These are phyloP conservation scores for Geotrichum europaeum DNA, from an alignment of 1,139 yeast species.

Conservation along the genomic window DNA sequence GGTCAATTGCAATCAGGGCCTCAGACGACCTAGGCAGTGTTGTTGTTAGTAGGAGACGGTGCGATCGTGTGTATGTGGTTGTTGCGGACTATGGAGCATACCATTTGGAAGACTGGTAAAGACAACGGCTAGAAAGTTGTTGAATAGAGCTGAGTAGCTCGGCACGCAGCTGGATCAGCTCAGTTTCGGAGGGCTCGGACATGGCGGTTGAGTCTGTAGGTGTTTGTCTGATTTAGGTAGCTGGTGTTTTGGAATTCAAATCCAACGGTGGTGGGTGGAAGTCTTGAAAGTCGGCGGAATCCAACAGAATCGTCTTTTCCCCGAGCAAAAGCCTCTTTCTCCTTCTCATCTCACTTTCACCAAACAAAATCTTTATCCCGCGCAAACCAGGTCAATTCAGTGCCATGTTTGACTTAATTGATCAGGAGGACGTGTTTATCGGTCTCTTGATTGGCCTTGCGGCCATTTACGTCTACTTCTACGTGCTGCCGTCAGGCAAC, in stretches of 20 bases:
- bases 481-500: constrained; percentile 31
- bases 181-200: constrained; percentile 9
- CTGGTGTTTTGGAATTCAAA: not conserved
- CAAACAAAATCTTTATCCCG: not conserved
- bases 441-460: constrained; percentile 23
- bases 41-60: not conserved
- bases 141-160: constrained; percentile 39
- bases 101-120: constrained; percentile 76
- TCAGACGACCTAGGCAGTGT: constrained; percentile 48
- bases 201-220: not conserved
- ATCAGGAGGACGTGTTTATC: constrained; percentile 22
- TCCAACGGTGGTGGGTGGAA: not conserved
- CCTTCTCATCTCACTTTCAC: not conserved
- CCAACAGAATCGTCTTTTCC: not conserved
- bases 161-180: constrained; percentile 27
- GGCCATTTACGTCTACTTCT: constrained; percentile 21
- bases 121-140: constrained; percentile 44
- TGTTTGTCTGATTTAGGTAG: not conserved
- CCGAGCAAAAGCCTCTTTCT: not conserved
- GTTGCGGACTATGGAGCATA: constrained; percentile 26
- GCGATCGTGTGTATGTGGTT: not conserved
- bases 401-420: constrained; percentile 1
- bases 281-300: not conserved
- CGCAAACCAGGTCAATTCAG: not conserved
- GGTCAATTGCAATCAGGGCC: constrained; percentile 44